Evolutionary conservation across 345 rosid genomes (phyloP).

Genomic region (Salix koriyanagi): DNA sequence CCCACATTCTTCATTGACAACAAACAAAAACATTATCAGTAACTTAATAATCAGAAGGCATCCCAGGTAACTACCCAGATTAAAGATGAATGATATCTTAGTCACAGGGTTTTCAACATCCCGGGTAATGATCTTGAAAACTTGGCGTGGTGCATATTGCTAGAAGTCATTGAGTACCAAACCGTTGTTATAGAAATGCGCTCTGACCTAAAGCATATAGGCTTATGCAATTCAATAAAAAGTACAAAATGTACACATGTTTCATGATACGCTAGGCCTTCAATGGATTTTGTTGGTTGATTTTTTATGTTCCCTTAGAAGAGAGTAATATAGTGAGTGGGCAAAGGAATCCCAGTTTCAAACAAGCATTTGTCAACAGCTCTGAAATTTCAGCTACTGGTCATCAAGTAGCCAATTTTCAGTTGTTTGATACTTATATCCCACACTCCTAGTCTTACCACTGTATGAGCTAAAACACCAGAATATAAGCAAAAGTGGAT

Average conservation of each 20-base stretch:
- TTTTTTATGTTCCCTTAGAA: background rate
- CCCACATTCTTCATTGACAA: conserved; percentile 66
- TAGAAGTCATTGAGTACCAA: background rate
- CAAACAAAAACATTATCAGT: conserved; percentile 4
- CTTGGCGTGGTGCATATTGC: background rate
- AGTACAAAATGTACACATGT: background rate
- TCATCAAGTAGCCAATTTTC: background rate
- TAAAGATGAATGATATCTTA: background rate
- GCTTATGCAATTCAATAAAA: background rate
- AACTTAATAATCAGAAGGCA: background rate
- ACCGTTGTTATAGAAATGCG: no score
- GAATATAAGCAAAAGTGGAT: background rate
- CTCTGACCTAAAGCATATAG: background rate
- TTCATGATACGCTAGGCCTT: background rate
- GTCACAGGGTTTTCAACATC: background rate
- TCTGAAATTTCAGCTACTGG: background rate
- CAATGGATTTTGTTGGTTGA: background rate
- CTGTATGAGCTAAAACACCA: background rate
- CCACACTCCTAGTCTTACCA: background rate
- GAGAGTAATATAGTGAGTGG: background rate
- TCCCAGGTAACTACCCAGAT: background rate
- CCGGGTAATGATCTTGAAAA: background rate
- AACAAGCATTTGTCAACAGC: background rate
- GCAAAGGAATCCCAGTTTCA: background rate
- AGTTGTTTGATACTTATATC: background rate